Evolutionary conservation across 2,329 filamentous ascomycete genomes (phyloP).

Genomic region (Penicillium hordei): DNA sequence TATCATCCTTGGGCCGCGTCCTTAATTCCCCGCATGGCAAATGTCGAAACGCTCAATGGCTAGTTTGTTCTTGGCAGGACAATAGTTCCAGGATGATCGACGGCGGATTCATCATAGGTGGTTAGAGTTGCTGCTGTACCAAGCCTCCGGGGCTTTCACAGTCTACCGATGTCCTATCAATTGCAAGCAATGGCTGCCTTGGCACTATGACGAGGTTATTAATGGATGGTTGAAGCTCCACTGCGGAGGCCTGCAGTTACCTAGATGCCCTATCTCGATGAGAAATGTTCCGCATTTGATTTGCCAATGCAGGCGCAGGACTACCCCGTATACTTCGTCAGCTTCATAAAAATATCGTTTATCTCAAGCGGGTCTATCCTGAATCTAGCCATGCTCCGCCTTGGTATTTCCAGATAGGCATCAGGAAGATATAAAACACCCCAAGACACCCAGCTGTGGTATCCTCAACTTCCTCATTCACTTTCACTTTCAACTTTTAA

Average conservation of each 20-base stretch:
- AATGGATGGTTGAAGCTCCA: slow-evolving; percentile 6
- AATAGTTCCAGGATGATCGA: slow-evolving; percentile 2
- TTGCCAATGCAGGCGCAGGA: neutral
- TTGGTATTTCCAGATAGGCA: neutral
- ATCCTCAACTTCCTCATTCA: neutral
- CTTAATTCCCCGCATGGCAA: slow-evolving; percentile 9
- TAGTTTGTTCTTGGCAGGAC: slow-evolving; percentile 4
- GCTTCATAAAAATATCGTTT: slow-evolving; percentile 2
- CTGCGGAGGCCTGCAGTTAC: slow-evolving; percentile 5
- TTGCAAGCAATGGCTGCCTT: neutral
- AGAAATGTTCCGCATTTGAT: slow-evolving; percentile 15
- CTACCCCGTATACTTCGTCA: neutral
- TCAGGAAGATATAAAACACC: slow-evolving; percentile 1
- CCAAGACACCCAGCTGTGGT: neutral
- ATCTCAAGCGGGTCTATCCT: neutral
- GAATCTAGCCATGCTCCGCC: neutral
- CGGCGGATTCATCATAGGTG: neutral
- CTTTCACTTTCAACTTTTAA: neutral
- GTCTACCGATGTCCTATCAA: slow-evolving; percentile 5
- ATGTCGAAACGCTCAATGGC: neutral
- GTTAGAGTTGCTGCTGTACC: neutral
- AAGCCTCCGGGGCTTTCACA: neutral
- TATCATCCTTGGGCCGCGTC: neutral
- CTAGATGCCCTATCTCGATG: slow-evolving; percentile 1
- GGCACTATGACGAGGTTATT: neutral